Evolutionary conservation across 495 filamentous ascomycete genomes (phyloP), one percentile per base, ranked within the genome.

Genomic region (Neurospora sp.): DNA sequence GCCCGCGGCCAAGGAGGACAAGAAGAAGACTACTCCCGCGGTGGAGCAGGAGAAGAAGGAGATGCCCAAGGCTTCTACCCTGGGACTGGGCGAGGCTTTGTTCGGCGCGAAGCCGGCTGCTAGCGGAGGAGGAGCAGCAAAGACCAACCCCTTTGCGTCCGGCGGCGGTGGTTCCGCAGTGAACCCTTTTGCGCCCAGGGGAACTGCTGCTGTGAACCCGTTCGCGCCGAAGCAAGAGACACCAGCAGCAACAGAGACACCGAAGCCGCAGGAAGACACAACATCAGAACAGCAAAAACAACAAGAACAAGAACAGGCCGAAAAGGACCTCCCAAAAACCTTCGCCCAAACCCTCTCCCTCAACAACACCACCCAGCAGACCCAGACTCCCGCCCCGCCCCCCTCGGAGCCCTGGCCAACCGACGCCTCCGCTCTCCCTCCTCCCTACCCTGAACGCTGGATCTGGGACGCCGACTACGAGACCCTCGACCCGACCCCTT

Each of bases 381-480:
- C 69, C 73, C 70, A 37, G 16, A 90, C 83, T 85, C 82, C 87
- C 0, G 80, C 83, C 0, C 82, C 85, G 1, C 80, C 84, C 2
- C 78, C 85, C 6, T 27, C 23, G 2, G 86, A 90, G 39, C 92
- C 94, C 6, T 99, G 94, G 94, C 95, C 96, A 20, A 71, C 85
- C 35, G 81, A 85, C 39, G 83, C 89, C 8, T 81, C 83, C 3
- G 83, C 88, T 7, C 81, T 82, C 1, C 90, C 92, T 75, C 93
- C 93, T 3, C 84, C 92, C 5, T 98, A 93, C 84, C 90, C 93
- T 0, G 79, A 86, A 69, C 92, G 89, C 82, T 91, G 92, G 84
- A 89, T 99, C 59, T 81, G 82, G 23, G 95, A 98, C 79, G 95
- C 94, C 12, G 96, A 98, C 75, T 94, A 93, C 85, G 96, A 98